A percentile compares a stretch with the other conserved stretches of the same genome.
Evolutionary conservation across 2,329 filamentous ascomycete genomes (phyloP).

Genomic region (Myriosclerotinia scirpicola): DNA sequence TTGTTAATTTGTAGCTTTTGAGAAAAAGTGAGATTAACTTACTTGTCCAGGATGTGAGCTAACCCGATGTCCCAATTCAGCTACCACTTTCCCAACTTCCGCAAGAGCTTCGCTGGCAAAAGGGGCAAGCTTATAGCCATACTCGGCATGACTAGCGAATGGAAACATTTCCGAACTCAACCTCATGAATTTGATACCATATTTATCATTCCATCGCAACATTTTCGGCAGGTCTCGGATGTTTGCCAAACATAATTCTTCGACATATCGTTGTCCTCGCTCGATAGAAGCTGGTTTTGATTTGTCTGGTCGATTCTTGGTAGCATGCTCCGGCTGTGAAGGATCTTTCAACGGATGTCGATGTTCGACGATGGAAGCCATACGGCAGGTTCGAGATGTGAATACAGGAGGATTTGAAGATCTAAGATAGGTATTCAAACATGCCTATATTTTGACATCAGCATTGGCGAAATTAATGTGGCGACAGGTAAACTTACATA

Average conservation of each 20-base stretch:
- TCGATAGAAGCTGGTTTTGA: slow-evolving; percentile 63
- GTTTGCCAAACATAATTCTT: slow-evolving; percentile 77
- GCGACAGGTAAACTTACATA: slow-evolving; percentile 61
- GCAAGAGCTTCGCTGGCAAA: slow-evolving; percentile 79
- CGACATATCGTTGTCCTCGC: slow-evolving; percentile 70
- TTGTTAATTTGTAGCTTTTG: neutral
- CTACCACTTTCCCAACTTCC: slow-evolving; percentile 74
- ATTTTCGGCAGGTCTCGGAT: slow-evolving; percentile 81
- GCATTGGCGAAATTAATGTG: neutral
- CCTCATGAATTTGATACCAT: slow-evolving; percentile 88
- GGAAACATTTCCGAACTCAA: slow-evolving; percentile 97
- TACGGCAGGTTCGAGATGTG: slow-evolving; percentile 86
- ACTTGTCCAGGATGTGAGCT: slow-evolving; percentile 84
- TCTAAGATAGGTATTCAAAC: slow-evolving; percentile 88
- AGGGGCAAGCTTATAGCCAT: slow-evolving; percentile 80
- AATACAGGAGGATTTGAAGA: slow-evolving; percentile 81
- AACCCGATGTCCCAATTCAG: slow-evolving; percentile 76
- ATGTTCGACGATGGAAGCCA: slow-evolving; percentile 86
- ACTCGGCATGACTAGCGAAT: slow-evolving; percentile 83
- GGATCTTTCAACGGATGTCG: slow-evolving; percentile 78
- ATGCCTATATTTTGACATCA: slow-evolving; percentile 57
- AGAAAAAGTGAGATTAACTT: neutral
- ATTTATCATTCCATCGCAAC: slow-evolving; percentile 87
- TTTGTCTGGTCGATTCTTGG: slow-evolving; percentile 83
- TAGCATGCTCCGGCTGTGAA: slow-evolving; percentile 72